Evolutionary conservation across 2,329 filamentous ascomycete genomes (phyloP).

Genomic region (Pezicula radicicola): DNA sequence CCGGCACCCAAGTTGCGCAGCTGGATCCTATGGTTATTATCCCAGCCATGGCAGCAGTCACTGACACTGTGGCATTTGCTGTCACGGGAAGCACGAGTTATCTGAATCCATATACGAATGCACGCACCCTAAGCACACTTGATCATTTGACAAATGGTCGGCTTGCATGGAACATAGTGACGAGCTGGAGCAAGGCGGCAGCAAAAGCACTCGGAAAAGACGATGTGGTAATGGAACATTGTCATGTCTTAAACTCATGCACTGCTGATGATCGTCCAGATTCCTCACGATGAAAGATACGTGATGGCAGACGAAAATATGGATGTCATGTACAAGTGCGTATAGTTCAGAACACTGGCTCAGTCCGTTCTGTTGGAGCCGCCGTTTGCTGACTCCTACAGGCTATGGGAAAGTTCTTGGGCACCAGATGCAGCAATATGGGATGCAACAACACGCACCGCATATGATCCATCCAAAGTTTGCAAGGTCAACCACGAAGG

Average conservation of each 20-base stretch:
- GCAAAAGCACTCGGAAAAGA: constrained; percentile 60
- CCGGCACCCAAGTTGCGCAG: not conserved
- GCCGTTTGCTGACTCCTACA: constrained; percentile 29
- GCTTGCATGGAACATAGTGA: constrained; percentile 63
- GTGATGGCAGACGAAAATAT: constrained; percentile 59
- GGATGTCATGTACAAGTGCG: constrained; percentile 4
- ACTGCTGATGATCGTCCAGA: not conserved
- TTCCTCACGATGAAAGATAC: constrained; percentile 61
- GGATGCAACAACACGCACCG: constrained; percentile 49
- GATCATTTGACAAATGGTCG: constrained; percentile 63
- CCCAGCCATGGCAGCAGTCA: constrained; percentile 64
- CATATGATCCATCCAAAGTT: constrained; percentile 52
- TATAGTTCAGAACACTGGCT: not conserved
- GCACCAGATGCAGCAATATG: constrained; percentile 64
- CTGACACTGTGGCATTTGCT: constrained; percentile 60
- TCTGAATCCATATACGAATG: constrained; percentile 58
- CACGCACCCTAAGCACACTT: constrained; percentile 57
- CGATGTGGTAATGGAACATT: constrained; percentile 35
- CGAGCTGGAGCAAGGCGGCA: constrained; percentile 56
- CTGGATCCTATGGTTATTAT: constrained; percentile 54
- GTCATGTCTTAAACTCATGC: not conserved
- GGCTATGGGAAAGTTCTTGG: constrained; percentile 66
- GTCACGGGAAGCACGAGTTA: constrained; percentile 65
- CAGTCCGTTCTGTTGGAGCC: not conserved
- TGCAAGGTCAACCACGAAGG: constrained; percentile 60